Evolutionary conservation across 1,139 yeast genomes (phyloP), one percentile per base, ranked within the genome.

Genomic region (Saccharomyces uvarum): DNA sequence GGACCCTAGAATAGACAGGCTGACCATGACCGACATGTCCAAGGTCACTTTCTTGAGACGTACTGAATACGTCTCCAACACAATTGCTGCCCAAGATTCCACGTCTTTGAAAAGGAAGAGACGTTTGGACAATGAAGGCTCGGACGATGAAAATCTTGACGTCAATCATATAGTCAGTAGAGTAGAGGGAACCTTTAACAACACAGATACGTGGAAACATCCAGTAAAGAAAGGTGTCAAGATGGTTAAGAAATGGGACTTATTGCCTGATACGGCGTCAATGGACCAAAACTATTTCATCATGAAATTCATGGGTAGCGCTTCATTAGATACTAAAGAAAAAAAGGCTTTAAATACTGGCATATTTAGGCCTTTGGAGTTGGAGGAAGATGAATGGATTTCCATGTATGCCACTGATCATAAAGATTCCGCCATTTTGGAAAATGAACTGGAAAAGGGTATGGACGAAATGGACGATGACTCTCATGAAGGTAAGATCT

Each of bases 181-280:
- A 54, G 88, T 93, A 54, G 98, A 91, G 71, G 76, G 77, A 51
- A 87, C 93, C 42, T 91, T 93, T 67, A 56, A 67, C 1, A 61
- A 63, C 16, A 73, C 90, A 57, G 44, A 38, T 19, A 16, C 24
- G 19, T 38, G 44, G 44, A 78, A 73, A 62, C 98, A 93, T 71
- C 98, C 99, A 46, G 78, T 80, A 44, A 88, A 84, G 73, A 86
- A 80, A 67, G 76, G 81, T 54, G 73, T 89, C 55, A 84, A 78
- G 56, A 96, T 97, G 0, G 90, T 85, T 28, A 80, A 78, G 57
- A 78, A 91, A 1, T 88, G 90, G 88, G 85, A 87, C 41, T 74
- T 93, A 38, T 74, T 91, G 58, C 99, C 99, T 2, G 98, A 93
- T 70, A 83, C 95, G 16, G 84, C 95, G 21, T 81, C 87, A 79